Percentiles rank a stretch among this genome's conserved stretches.
Conservation (phyloP, 768 basidiomycete genomes). For the Tremella mesenterica region DNA sequence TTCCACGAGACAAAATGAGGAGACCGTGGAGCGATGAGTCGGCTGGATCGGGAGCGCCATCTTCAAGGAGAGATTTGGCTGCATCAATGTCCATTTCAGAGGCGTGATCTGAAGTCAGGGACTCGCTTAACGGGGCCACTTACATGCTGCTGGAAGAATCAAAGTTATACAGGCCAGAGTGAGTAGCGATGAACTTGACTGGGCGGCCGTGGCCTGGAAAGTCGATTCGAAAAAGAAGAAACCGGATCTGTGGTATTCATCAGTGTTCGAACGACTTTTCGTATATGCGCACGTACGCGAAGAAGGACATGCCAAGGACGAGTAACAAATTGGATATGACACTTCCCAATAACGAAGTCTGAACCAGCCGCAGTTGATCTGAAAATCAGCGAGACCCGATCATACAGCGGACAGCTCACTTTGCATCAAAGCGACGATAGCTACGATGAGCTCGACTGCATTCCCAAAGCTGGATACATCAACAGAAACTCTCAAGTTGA, state of each 20-base stretch:
- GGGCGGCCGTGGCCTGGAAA: conserved; percentile 78
- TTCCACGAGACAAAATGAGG: conserved; percentile 68
- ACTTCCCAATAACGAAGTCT: conserved; percentile 86
- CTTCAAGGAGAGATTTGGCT: conserved; percentile 11
- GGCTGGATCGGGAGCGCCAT: conserved; percentile 29
- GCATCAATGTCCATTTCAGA: conserved; percentile 19
- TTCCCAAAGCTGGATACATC: conserved; percentile 31
- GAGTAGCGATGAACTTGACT: conserved; percentile 64
- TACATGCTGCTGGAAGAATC: conserved; percentile 82
- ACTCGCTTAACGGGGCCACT: conserved; percentile 12
- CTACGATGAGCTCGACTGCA: conserved; percentile 76
- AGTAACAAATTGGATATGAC: conserved; percentile 83
- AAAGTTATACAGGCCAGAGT: conserved; percentile 79
- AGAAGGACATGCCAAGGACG: conserved; percentile 82
- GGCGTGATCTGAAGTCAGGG: conserved; percentile 27
- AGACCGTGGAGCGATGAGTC: conserved; percentile 50
- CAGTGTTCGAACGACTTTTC: background rate
- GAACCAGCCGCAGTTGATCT: conserved; percentile 80
- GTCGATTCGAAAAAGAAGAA: conserved; percentile 56
- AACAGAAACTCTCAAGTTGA: background rate
- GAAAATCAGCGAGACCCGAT: background rate
- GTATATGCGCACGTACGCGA: conserved; percentile 49
- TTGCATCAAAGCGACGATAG: conserved; percentile 71
- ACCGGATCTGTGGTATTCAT: conserved; percentile 51
- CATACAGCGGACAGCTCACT: conserved; percentile 49